A percentile compares a stretch with the other conserved stretches of the same genome.
These are phyloP conservation scores for Aspergillus conjunctus DNA, from an alignment of 495 filamentous ascomycete species.

Conservation along the genomic window DNA sequence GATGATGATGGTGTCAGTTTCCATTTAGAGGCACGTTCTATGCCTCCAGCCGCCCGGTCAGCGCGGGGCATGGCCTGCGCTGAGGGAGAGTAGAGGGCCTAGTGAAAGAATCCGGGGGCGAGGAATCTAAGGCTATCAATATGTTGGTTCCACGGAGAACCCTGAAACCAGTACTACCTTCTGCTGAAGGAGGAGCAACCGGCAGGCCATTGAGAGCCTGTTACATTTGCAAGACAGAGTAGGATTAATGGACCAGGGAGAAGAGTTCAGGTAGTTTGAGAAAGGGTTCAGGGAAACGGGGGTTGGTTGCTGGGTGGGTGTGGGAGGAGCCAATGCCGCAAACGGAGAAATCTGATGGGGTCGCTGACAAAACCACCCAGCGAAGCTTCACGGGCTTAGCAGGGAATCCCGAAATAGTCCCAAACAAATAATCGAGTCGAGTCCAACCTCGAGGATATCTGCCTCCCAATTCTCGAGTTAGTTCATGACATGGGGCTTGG, in stretches of 20 bases:
- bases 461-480: not conserved
- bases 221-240: slow-evolving; percentile 20
- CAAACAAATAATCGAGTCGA: not conserved
- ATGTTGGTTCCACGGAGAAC: not conserved
- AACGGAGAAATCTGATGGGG: slow-evolving; percentile 16
- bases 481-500: slow-evolving; percentile 16
- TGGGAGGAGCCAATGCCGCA: slow-evolving; percentile 26
- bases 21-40: slow-evolving; percentile 38
- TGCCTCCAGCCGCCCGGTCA: slow-evolving; percentile 32
- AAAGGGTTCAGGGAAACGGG: not conserved
- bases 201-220: slow-evolving; percentile 30
- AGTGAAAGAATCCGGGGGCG: slow-evolving; percentile 14
- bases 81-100: slow-evolving; percentile 18
- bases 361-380: slow-evolving; percentile 30
- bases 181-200: slow-evolving; percentile 22
- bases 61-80: slow-evolving; percentile 41
- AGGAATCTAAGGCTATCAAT: not conserved
- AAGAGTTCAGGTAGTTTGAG: slow-evolving; percentile 7
- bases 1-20: slow-evolving; percentile 51
- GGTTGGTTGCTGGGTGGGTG: slow-evolving; percentile 8
- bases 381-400: slow-evolving; percentile 4
- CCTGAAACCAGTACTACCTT: slow-evolving; percentile 26
- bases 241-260: slow-evolving; percentile 7
- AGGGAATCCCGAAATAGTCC: slow-evolving; percentile 5
- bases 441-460: slow-evolving; percentile 10